Conservation (phyloP, 2,329 filamentous ascomycete species). For the Leptographium galeiforme region DNA sequence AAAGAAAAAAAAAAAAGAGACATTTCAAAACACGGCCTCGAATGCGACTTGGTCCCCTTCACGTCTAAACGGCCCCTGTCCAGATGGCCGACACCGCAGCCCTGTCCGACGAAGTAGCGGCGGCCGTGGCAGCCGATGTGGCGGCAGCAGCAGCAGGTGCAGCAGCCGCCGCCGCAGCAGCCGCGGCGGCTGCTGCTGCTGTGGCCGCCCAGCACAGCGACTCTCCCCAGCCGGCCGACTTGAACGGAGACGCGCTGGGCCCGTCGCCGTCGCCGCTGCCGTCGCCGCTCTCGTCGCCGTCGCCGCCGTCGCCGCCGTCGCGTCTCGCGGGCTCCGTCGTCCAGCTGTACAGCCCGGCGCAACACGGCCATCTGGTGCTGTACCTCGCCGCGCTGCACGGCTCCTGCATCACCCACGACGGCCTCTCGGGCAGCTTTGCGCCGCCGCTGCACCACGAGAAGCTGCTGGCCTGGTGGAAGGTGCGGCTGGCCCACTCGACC, state of each 20-base stretch:
- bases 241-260: too few relatives aligned
- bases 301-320: background rate
- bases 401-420: constrained; percentile 43
- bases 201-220: background rate
- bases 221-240: too few relatives aligned
- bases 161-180: background rate
- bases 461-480: constrained; percentile 44
- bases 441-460: constrained; percentile 44
- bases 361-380: constrained; percentile 38
- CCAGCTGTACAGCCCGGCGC: constrained; percentile 25
- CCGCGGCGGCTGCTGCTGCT: background rate
- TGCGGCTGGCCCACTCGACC: constrained; percentile 32
- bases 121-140: background rate
- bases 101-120: background rate
- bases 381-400: constrained; percentile 45
- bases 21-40: background rate
- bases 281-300: too few relatives aligned
- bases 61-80: background rate
- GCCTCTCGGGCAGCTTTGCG: constrained; percentile 43
- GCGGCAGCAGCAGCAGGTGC: background rate
- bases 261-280: background rate
- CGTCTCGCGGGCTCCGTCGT: background rate
- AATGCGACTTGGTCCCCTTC: background rate
- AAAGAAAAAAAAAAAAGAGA: too few relatives aligned
- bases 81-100: background rate